Conservation (phyloP, 2,329 filamentous ascomycete species). For the Akanthomyces uredinophilus region DNA sequence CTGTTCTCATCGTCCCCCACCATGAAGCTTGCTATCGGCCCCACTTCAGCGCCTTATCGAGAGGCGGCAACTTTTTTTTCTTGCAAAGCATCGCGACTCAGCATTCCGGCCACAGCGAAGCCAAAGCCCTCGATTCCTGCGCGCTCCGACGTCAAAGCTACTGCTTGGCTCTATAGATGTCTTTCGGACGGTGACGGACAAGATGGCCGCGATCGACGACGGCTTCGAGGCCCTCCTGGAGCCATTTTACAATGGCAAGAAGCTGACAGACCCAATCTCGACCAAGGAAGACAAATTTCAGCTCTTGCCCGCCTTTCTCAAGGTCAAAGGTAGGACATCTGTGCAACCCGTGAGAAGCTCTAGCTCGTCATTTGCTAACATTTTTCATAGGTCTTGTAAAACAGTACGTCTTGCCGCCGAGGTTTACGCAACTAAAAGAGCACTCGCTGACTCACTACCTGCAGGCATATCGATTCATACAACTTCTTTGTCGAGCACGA, state of each 20-base stretch:
- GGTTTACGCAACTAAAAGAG: background rate
- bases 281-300: constrained; percentile 89
- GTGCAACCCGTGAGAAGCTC: background rate
- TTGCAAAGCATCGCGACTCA: constrained; percentile 10
- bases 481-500: constrained; percentile 98
- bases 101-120: background rate
- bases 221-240: constrained; percentile 62
- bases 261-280: constrained; percentile 59
- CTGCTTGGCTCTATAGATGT: constrained; percentile 22
- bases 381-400: constrained; percentile 65
- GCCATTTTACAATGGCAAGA: constrained; percentile 65
- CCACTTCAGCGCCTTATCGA: constrained; percentile 14
- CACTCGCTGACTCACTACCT: constrained; percentile 10
- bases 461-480: constrained; percentile 87
- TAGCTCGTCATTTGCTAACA: constrained; percentile 15
- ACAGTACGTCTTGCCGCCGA: constrained; percentile 48
- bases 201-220: constrained; percentile 54
- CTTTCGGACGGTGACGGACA: constrained; percentile 28
- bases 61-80: constrained; percentile 11
- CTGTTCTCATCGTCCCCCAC: constrained; percentile 13
- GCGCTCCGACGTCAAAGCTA: background rate
- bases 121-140: background rate
- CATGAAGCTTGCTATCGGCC: constrained; percentile 13
- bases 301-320: constrained; percentile 91
- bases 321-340: constrained; percentile 68